These are phyloP conservation scores for Trichophyton verrucosum DNA, from an alignment of 2,329 filamentous ascomycete genomes.

Conservation along the genomic window DNA sequence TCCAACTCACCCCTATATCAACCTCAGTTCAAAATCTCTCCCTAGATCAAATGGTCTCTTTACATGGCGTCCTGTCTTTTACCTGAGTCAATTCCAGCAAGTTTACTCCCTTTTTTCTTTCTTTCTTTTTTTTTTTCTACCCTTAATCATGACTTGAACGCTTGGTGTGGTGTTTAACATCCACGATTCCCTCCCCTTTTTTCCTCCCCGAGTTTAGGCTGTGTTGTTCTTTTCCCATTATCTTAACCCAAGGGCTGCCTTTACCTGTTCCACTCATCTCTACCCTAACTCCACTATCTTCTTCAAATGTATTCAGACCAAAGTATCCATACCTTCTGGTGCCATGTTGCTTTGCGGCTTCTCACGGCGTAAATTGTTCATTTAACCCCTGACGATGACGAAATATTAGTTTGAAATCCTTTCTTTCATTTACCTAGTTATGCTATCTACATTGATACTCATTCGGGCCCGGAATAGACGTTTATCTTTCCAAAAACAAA, in stretches of 20 bases:
- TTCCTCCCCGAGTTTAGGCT: background rate
- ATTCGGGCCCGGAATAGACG: background rate
- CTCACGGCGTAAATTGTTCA: conserved; percentile 1
- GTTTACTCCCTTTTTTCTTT: background rate
- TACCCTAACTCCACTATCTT: background rate
- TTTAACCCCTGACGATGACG: background rate
- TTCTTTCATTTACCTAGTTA: background rate
- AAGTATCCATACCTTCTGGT: background rate
- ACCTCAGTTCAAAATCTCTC: background rate
- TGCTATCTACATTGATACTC: background rate
- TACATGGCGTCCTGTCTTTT: background rate
- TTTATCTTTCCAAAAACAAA: background rate
- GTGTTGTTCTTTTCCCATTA: background rate
- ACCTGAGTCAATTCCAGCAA: background rate
- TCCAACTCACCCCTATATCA: background rate
- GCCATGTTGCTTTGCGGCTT: background rate
- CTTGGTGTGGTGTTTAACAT: background rate
- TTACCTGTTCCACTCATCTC: background rate
- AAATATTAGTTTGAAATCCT: background rate
- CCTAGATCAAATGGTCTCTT: background rate
- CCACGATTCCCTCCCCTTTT: background rate
- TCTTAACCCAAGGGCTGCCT: no score
- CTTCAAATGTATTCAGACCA: background rate
- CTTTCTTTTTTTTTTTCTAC: background rate
- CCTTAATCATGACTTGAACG: background rate